A percentile compares a stretch with the other conserved stretches of the same genome.
phyloP scores from a whole-genome alignment of 768 basidiomycete species.

The Sutorius australiensis region DNA sequence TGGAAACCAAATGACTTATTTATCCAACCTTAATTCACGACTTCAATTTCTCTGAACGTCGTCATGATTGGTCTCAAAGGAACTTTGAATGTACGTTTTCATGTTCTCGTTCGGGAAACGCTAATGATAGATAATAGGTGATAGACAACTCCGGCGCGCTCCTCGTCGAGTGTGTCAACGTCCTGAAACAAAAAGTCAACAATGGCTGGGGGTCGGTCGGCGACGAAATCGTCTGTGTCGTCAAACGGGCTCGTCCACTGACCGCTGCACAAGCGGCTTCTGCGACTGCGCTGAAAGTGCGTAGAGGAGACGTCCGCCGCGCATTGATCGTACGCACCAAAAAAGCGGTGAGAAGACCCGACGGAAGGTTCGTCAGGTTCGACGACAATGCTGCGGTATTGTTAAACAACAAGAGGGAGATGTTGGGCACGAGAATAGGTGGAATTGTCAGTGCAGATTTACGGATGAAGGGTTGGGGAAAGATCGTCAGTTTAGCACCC shows the following conservation, averaged over 20 bases:
- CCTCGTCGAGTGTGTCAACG: conserved; percentile 92
- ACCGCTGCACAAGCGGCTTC: conserved; percentile 62
- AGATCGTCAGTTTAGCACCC: conserved; percentile 88
- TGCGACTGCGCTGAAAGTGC: conserved; percentile 82
- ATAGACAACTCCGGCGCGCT: conserved; percentile 98
- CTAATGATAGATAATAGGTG: conserved; percentile 44
- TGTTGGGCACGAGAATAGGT: conserved; percentile 92
- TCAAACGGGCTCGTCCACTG: conserved; percentile 85
- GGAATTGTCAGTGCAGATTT: conserved; percentile 92
- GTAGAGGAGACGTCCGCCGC: conserved; percentile 90
- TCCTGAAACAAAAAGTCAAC: conserved; percentile 93
- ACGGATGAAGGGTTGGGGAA: conserved; percentile 90
- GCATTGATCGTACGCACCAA: conserved; percentile 94
- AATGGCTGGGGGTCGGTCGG: conserved; percentile 92
- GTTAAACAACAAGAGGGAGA: conserved; percentile 92
- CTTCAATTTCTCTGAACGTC: neutral
- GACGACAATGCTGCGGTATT: conserved; percentile 97
- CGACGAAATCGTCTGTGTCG: conserved; percentile 94
- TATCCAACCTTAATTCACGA: neutral
- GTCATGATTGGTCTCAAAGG: conserved; percentile 93
- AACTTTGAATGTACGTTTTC: conserved; percentile 69
- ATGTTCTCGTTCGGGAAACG: neutral
- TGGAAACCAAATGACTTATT: conserved; percentile 26
- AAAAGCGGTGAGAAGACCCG: conserved; percentile 79
- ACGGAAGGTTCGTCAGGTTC: conserved; percentile 84